Conservation (phyloP, 768 basidiomycete species). For the Galerina sulciceps region DNA sequence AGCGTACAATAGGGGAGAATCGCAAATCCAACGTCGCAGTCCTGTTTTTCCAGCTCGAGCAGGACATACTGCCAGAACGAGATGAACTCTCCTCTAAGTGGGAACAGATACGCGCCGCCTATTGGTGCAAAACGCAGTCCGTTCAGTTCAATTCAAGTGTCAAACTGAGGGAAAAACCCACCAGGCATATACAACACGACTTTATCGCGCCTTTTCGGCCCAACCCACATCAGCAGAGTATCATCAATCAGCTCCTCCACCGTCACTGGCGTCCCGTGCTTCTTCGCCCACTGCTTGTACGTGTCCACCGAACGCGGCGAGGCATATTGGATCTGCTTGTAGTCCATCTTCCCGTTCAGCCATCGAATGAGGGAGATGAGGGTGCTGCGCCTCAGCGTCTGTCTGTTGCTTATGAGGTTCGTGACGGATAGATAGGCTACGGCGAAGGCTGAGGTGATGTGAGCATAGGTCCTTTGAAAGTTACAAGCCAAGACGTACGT, state of each 20-base stretch:
- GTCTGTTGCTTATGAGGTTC: not conserved
- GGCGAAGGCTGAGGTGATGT: not conserved
- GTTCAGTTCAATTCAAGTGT: not conserved
- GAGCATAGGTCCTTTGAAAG: not conserved
- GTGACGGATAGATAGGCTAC: not conserved
- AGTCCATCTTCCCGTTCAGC: not conserved
- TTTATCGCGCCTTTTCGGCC: constrained; percentile 26
- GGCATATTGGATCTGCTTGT: constrained; percentile 10
- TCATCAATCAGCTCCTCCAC: constrained; percentile 28
- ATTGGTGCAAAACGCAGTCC: not conserved
- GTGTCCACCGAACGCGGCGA: constrained; percentile 3
- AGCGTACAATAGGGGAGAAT: constrained; percentile 10
- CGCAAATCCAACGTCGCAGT: constrained; percentile 9
- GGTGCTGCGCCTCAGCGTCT: constrained; percentile 1
- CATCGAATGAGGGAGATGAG: constrained; percentile 1
- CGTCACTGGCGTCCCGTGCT: constrained; percentile 8
- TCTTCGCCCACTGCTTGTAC: constrained; percentile 22
- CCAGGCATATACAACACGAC: constrained; percentile 30
- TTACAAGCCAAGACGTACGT: not conserved
- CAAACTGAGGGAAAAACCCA: not conserved
- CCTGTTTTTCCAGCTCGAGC: not conserved
- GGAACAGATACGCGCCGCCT: constrained; percentile 19
- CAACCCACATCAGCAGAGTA: constrained; percentile 29
- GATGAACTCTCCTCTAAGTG: not conserved
- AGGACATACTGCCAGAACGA: constrained; percentile 22